phyloP scores from a whole-genome alignment of 345 rosid genomes.

The Citrus sinensis region DVS_A1.0 CM039169.1:23246501-23247000 shows the following conservation, averaged over 20 bases:
- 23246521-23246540: neutral
- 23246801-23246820: neutral
- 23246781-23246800: neutral
- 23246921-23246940: too few relatives aligned
- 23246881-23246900: conserved; percentile 90
- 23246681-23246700: neutral
- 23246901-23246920: conserved; percentile 59
- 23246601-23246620: neutral
- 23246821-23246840: neutral
- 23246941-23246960: neutral
- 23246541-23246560: too few relatives aligned
- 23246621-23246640: neutral
- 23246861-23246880: conserved; percentile 74
- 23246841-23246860: conserved; percentile 58
- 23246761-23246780: neutral
- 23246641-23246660: neutral
- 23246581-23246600: neutral
- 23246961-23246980: neutral
- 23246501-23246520: neutral
- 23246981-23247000: neutral
- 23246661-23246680: neutral
- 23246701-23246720: neutral
- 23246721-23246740: neutral
- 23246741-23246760: neutral
- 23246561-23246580: neutral